Evolutionary conservation across 1,284 basidiomycete genomes (phyloP), one percentile per base, ranked within the genome.

Genomic region (Pyrrhoderma lamaoense): DNA sequence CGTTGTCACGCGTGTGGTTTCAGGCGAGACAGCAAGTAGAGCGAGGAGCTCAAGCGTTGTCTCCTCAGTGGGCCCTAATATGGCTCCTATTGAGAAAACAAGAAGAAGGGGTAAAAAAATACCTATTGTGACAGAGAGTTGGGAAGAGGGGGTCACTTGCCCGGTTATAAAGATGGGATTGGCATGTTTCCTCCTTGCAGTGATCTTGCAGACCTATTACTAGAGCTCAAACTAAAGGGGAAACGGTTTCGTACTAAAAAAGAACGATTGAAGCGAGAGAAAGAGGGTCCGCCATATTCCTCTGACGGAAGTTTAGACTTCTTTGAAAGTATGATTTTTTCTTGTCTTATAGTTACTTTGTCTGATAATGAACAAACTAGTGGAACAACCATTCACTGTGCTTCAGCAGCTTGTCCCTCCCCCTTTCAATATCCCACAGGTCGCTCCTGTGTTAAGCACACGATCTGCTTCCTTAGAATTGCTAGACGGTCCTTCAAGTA

Each of bases 241-340:
- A 88, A 87, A 60, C 74, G 77, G 19, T 86, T 86, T 61, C 77
- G 76, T 50, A 88, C 85, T 1, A 89, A 89, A 68, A 88, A 84
- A 59, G 86, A 89, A 58, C 71, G 85, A 11, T 58, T 88, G 54
- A 72, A 81, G 19, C 73, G 87, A 45, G 85, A 89, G 60, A 81
- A 76, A 55, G 79, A 79, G 52, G 86, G 86, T 0, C 82, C 81
- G 13, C 85, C 85, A 0, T 71, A 73, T 21, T 70, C 70, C 5
- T 60, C 76, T 11, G 85, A 89, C 58, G 86, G 86, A 19, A 89
- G 85, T 65, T 67, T 89, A 25, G 79, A 86, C 63, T 89, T 86
- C 59, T 61, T 72, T 13, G 77, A 85, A 63, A 78, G 85, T 87
- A 62, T 27, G 77, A 67, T 60, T 46, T 25, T 46, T 27, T 50